A percentile compares a stretch with the other conserved stretches of the same genome.
These are phyloP conservation scores for Fulvia fulva DNA, from an alignment of 2,329 filamentous ascomycete species.

Conservation along the genomic window DNA sequence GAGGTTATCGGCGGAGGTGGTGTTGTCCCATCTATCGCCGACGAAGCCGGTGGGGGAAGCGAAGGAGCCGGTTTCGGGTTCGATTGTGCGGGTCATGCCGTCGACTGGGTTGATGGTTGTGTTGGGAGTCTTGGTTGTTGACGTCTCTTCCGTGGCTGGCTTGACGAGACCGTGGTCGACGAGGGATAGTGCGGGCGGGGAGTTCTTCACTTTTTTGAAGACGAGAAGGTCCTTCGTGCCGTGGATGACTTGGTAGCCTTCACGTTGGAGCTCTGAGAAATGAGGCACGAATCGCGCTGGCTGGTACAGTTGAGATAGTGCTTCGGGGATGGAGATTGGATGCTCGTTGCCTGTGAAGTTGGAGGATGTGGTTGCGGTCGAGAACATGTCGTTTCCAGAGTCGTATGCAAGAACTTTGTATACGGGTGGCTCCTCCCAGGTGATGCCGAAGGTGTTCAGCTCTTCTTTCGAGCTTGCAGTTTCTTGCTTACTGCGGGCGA, in stretches of 20 bases:
- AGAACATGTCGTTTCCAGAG: constrained; percentile 54
- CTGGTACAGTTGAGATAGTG: constrained; percentile 57
- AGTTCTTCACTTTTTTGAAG: constrained; percentile 56
- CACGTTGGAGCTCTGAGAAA: constrained; percentile 54
- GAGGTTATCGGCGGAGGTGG: neutral
- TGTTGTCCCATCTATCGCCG: constrained; percentile 37
- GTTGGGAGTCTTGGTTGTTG: constrained; percentile 7
- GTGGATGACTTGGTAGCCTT: constrained; percentile 65
- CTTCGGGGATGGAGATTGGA: constrained; percentile 56
- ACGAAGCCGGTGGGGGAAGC: constrained; percentile 64
- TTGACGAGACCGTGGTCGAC: constrained; percentile 24
- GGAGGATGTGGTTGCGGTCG: constrained; percentile 54
- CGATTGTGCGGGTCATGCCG: constrained; percentile 31
- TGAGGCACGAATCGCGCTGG: constrained; percentile 64
- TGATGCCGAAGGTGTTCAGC: constrained; percentile 1
- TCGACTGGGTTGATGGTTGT: constrained; percentile 55
- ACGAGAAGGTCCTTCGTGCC: constrained; percentile 61
- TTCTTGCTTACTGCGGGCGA: constrained; percentile 1
- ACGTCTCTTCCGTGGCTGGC: constrained; percentile 8
- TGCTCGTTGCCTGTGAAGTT: constrained; percentile 51
- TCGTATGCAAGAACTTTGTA: constrained; percentile 69
- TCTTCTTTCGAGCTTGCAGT: neutral
- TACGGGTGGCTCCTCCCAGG: constrained; percentile 35
- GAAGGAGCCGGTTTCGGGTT: constrained; percentile 52
- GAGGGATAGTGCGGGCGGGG: constrained; percentile 14